These are phyloP conservation scores for Zygotorulaspora danielsina DNA, from an alignment of 805 yeast species.

Conservation along the genomic window DNA sequence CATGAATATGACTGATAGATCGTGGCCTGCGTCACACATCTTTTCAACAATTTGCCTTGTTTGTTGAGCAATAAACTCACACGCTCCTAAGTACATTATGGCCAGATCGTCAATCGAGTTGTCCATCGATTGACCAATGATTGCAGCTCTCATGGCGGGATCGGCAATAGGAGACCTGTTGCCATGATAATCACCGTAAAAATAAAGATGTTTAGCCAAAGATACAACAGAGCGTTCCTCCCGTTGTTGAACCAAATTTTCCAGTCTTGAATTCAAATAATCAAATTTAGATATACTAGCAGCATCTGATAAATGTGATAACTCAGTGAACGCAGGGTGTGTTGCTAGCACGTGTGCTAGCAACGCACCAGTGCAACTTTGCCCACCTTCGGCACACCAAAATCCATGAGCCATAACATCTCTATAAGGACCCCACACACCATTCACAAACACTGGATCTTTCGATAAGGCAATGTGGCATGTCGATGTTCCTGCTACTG, in stretches of 20 bases:
- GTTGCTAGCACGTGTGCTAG: slow-evolving; percentile 81
- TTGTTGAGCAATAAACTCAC: slow-evolving; percentile 97
- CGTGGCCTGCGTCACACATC: slow-evolving; percentile 77
- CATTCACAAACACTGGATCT: slow-evolving; percentile 84
- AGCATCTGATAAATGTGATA: slow-evolving; percentile 61
- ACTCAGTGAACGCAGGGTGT: slow-evolving; percentile 82
- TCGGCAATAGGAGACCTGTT: slow-evolving; percentile 98
- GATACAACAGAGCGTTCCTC: slow-evolving; percentile 69
- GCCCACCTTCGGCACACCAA: slow-evolving; percentile 99
- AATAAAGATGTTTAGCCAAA: slow-evolving; percentile 78
- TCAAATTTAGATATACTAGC: slow-evolving; percentile 76
- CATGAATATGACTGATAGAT: slow-evolving; percentile 71
- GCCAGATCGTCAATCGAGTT: slow-evolving; percentile 80
- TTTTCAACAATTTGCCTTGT: slow-evolving; percentile 90
- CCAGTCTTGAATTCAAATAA: slow-evolving; percentile 70
- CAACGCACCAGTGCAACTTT: slow-evolving; percentile 92
- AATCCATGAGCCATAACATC: slow-evolving; percentile 85
- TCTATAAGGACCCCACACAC: slow-evolving; percentile 98
- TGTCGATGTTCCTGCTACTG: slow-evolving; percentile 97
- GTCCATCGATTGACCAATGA: slow-evolving; percentile 93
- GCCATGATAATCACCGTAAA: slow-evolving; percentile 95
- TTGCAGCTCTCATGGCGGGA: slow-evolving; percentile 84
- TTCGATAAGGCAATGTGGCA: slow-evolving; percentile 88
- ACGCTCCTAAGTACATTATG: slow-evolving; percentile 81
- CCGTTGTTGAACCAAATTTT: slow-evolving; percentile 53